phyloP scores from a whole-genome alignment of 805 yeast species.

The Torulaspora maleeae region DNA sequence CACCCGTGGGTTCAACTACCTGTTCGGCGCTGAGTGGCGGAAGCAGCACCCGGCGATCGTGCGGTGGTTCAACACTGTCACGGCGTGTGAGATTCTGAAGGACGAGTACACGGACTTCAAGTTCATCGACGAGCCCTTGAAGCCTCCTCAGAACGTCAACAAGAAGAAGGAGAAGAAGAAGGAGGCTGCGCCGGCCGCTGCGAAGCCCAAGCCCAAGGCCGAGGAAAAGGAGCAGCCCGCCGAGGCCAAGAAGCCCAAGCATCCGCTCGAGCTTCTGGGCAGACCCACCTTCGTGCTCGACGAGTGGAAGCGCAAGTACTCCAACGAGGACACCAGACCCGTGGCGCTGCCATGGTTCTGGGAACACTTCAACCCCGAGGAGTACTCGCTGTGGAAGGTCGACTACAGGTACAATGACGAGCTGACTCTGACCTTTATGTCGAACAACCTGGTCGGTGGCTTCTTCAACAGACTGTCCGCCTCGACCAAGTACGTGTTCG shows the following conservation, averaged over 20 bases:
- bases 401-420: conserved; percentile 98
- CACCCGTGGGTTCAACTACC: conserved; percentile 38
- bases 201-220: conserved; percentile 21
- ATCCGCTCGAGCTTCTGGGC: conserved; percentile 85
- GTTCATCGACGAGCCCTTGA: conserved; percentile 55
- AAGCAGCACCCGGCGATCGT: conserved; percentile 53
- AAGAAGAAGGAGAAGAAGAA: conserved; percentile 43
- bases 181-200: conserved; percentile 16
- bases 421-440: conserved; percentile 94
- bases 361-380: conserved; percentile 86
- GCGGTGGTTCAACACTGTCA: conserved; percentile 70
- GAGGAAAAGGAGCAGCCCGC: conserved; percentile 34
- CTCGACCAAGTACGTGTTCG: conserved; percentile 92
- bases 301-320: conserved; percentile 94
- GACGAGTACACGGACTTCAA: conserved; percentile 47
- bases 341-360: conserved; percentile 97
- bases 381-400: conserved; percentile 93
- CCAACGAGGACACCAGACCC: conserved; percentile 95
- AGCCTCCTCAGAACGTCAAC: conserved; percentile 48
- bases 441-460: conserved; percentile 96
- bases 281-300: conserved; percentile 66
- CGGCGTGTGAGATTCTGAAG: conserved; percentile 44
- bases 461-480: conserved; percentile 92
- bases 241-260: conserved; percentile 68
- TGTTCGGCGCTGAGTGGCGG: conserved; percentile 65